These are phyloP conservation scores for Backusella parvicylindrica DNA, from an alignment of 192 early-diverging fungal genomes.

Conservation along the genomic window DNA sequence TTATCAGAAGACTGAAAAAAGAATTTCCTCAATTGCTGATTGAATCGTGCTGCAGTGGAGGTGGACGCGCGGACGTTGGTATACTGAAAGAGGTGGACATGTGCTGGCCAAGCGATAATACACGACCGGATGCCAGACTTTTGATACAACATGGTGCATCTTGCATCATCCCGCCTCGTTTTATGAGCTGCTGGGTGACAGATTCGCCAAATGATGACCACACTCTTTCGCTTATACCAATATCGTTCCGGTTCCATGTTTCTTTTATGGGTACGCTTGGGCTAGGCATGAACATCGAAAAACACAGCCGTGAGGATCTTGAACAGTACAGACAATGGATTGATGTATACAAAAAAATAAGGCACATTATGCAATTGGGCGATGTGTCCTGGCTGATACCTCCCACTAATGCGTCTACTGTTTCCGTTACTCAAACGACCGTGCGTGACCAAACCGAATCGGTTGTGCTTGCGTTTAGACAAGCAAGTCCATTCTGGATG, in stretches of 20 bases:
- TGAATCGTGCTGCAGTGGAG: conserved; percentile 26
- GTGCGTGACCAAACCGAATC: neutral
- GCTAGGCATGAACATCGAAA: neutral
- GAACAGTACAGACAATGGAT: conserved; percentile 3
- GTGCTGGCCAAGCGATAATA: conserved; percentile 22
- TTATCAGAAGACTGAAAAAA: neutral
- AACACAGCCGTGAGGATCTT: neutral
- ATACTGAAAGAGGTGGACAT: neutral
- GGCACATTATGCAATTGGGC: conserved; percentile 13
- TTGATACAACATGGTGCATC: conserved; percentile 23
- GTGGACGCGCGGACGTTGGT: conserved; percentile 16
- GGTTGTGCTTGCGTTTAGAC: neutral
- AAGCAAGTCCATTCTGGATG: neutral
- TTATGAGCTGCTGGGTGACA: conserved; percentile 17
- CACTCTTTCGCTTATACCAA: neutral
- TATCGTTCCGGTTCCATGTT: conserved; percentile 20
- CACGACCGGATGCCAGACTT: conserved; percentile 20
- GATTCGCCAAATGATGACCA: neutral
- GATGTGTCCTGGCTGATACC: conserved; percentile 15
- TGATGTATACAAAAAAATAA: conserved; percentile 10
- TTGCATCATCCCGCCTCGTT: conserved; percentile 7
- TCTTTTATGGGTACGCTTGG: conserved; percentile 21
- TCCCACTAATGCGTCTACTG: neutral
- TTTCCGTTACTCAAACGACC: neutral
- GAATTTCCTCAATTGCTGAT: conserved; percentile 8